phyloP scores from a whole-genome alignment of 2,329 filamentous ascomycete genomes.

The Colletotrichum spaethianum region DNA sequence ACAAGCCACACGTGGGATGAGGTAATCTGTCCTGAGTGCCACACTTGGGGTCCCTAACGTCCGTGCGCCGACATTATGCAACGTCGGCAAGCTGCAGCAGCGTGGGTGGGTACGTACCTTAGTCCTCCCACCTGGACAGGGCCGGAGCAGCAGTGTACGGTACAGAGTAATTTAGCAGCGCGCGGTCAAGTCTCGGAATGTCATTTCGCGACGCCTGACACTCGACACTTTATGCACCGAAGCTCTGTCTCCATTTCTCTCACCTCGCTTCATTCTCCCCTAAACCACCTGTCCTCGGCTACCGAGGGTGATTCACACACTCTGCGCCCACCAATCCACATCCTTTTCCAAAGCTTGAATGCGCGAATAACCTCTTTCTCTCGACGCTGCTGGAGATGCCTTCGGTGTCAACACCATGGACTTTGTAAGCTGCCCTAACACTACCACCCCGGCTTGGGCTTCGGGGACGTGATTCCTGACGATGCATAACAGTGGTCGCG shows the following conservation, averaged over 20 bases:
- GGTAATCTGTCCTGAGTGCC: not conserved
- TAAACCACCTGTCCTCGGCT: constrained; percentile 7
- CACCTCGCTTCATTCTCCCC: not conserved
- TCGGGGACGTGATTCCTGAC: not conserved
- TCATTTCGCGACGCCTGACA: constrained; percentile 51
- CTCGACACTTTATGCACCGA: constrained; percentile 49
- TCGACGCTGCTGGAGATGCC: constrained; percentile 57
- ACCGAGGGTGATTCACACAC: not conserved
- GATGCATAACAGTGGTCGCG: constrained; percentile 70
- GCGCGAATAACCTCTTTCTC: constrained; percentile 26
- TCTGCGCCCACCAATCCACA: not conserved
- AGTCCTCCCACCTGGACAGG: not conserved
- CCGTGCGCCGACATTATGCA: constrained; percentile 4
- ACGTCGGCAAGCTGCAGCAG: constrained; percentile 3
- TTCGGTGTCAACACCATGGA: constrained; percentile 64
- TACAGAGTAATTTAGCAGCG: not conserved
- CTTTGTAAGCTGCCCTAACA: constrained; percentile 62
- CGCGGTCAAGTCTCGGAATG: constrained; percentile 43
- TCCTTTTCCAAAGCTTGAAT: constrained; percentile 17
- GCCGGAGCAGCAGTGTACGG: not conserved
- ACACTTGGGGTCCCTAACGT: not conserved
- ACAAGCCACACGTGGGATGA: not conserved
- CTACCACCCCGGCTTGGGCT: not conserved
- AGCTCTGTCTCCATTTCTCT: constrained; percentile 16
- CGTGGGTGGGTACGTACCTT: constrained; percentile 19